A percentile compares a stretch with the other conserved stretches of the same genome.
Conservation (phyloP, 208 protist species). For the Wallacemonas sp. region DNA sequence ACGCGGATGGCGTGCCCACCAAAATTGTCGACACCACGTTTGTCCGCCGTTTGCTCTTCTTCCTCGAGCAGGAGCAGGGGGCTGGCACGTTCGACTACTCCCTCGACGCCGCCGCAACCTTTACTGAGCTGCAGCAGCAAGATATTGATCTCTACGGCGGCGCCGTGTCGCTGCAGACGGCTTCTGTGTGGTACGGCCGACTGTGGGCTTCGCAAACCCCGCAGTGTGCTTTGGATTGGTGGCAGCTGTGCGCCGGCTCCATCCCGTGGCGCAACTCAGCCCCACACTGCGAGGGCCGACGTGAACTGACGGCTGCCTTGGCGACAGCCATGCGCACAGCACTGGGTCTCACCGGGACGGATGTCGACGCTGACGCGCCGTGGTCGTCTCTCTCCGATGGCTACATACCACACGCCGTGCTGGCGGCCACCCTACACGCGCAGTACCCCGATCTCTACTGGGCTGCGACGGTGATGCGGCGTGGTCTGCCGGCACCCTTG, state of each 20-base stretch:
- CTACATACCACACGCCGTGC: constrained; percentile 14
- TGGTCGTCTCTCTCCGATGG: constrained; percentile 9
- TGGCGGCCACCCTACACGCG: not conserved
- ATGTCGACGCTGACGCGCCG: not conserved
- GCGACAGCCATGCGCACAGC: not conserved
- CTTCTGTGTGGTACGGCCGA: constrained; percentile 33
- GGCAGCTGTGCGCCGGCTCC: constrained; percentile 17
- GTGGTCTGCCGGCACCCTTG: not conserved
- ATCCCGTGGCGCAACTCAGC: constrained; percentile 26
- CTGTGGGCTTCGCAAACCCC: constrained; percentile 23
- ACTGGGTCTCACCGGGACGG: not conserved
- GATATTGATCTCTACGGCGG: constrained; percentile 17
- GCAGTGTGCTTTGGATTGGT: constrained; percentile 32
- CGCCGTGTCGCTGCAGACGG: constrained; percentile 24
- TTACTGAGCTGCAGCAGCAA: constrained; percentile 3
- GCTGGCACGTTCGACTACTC: not conserved
- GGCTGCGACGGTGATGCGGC: constrained; percentile 6
- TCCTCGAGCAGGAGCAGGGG: constrained; percentile 11
- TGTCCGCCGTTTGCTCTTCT: constrained; percentile 9
- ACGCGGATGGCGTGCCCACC: constrained; percentile 1
- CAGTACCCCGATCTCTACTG: constrained; percentile 16
- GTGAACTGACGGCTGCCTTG: not conserved
- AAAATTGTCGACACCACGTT: constrained; percentile 8
- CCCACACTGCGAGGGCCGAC: constrained; percentile 13
- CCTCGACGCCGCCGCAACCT: not conserved